Base-by-base conservation (phyloP, 139 green algal species). In the Mesostigma viride region DNA sequence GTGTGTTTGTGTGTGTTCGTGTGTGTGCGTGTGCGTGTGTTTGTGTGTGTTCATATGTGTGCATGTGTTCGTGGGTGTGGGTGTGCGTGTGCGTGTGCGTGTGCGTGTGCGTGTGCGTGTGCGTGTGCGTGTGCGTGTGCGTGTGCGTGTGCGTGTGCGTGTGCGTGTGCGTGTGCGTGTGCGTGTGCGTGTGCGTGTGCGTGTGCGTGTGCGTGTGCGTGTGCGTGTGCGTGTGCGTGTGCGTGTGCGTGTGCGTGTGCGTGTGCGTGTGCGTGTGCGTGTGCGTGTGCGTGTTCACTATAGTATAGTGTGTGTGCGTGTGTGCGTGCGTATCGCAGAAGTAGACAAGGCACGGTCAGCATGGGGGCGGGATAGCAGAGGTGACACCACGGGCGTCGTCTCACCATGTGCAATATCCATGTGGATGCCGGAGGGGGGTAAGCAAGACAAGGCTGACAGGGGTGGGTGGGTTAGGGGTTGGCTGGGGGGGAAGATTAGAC, bases 31-130 rank as follows among this genome's bases (percentile, higher is more conserved):
- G n/a, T n/a, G n/a, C n/a, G n/a, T n/a, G n/a, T n/a, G n/a, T n/a
- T n/a, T n/a, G n/a, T n/a, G n/a, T n/a, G n/a, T n/a, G n/a, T n/a
- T n/a, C n/a, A n/a, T n/a, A n/a, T n/a, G n/a, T n/a, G n/a, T n/a
- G n/a, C n/a, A n/a, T n/a, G n/a, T n/a, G n/a, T n/a, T n/a, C n/a
- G n/a, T n/a, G n/a, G n/a, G n/a, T n/a, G n/a, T n/a, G n/a, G n/a
- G n/a, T n/a, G n/a, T n/a, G n/a, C n/a, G n/a, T 17, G 48, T 60
- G 48, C 40, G 40, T 14, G 40, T 48, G 48, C 48, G 48, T 27
- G 48, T 60, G 48, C 48, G 48, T 27, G 48, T 60, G 48, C 48
- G 48, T 27, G 48, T 60, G 48, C 48, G 48, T 27, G 48, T 60
- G 48, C 48, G 48, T 27, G 48, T 60, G 48, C 48, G 48, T 27